These are phyloP conservation scores for Fusarium euwallaceae DNA, from an alignment of 2,329 filamentous ascomycete genomes.

Conservation along the genomic window DNA sequence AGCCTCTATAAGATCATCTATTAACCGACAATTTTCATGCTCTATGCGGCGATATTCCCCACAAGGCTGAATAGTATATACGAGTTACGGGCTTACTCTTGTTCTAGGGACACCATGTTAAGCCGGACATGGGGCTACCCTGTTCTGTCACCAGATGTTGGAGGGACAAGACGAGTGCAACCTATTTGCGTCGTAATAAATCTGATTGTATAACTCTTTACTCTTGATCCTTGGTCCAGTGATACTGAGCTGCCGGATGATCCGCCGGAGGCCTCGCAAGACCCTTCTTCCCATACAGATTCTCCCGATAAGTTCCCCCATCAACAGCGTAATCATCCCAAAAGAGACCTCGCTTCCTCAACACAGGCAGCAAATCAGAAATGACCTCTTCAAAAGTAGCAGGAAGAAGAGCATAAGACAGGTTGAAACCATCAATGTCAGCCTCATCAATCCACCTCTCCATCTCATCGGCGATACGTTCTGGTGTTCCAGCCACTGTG, in stretches of 20 bases:
- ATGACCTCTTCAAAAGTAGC: constrained; percentile 76
- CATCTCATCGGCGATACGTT: constrained; percentile 50
- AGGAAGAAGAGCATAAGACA: constrained; percentile 57
- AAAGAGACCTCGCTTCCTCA: constrained; percentile 69
- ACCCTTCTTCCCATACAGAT: constrained; percentile 55
- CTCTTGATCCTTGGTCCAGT: constrained; percentile 54
- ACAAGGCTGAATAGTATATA: background rate
- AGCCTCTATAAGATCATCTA: background rate
- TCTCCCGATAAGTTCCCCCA: constrained; percentile 59
- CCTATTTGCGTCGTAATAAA: background rate
- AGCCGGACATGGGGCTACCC: background rate
- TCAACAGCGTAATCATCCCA: constrained; percentile 62
- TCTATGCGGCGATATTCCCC: background rate
- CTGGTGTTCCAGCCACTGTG: constrained; percentile 48
- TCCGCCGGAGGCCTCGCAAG: constrained; percentile 52
- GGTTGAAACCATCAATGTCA: constrained; percentile 71
- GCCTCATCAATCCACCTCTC: constrained; percentile 61
- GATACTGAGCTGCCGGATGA: constrained; percentile 56
- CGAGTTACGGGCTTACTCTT: background rate
- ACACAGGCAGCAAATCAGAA: constrained; percentile 72
- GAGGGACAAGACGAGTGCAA: background rate
- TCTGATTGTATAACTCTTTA: background rate
- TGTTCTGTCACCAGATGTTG: background rate
- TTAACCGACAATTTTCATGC: background rate
- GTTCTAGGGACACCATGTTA: background rate